Percentiles rank a stretch among this genome's conserved stretches.
These are phyloP conservation scores for Dichotomocladium elegans DNA, from an alignment of 371 early-diverging fungal species.

Conservation along the genomic window DNA sequence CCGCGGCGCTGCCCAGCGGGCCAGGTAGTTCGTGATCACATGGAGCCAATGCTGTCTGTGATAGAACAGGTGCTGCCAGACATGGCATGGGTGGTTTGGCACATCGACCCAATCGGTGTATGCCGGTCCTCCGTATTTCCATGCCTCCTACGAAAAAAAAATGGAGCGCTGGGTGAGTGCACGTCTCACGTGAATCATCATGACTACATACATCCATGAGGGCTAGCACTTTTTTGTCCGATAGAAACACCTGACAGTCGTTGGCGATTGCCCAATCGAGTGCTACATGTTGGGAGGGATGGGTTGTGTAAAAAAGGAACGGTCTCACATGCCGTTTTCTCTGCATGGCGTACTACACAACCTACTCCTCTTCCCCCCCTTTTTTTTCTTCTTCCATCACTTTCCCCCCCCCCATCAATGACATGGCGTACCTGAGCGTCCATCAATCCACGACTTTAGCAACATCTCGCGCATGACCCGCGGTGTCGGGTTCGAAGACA, in stretches of 20 bases:
- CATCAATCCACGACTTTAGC: slow-evolving; percentile 23
- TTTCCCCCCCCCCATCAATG: too few relatives aligned
- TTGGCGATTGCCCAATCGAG: slow-evolving; percentile 38
- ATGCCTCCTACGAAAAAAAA: slow-evolving; percentile 13
- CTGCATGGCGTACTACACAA: too few relatives aligned
- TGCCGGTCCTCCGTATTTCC: slow-evolving; percentile 24
- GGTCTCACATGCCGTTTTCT: too few relatives aligned
- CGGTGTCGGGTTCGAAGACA: slow-evolving; percentile 7
- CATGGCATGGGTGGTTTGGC: slow-evolving; percentile 23
- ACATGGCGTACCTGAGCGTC: slow-evolving; percentile 34
- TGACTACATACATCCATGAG: slow-evolving; percentile 26
- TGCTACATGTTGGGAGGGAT: slow-evolving; percentile 14
- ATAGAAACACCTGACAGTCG: slow-evolving; percentile 30
- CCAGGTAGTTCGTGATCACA: slow-evolving; percentile 18
- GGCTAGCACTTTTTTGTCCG: slow-evolving; percentile 22
- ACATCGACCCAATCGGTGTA: slow-evolving; percentile 28
- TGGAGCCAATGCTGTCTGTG: too few relatives aligned
- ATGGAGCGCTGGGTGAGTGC: neutral
- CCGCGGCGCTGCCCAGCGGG: slow-evolving; percentile 34
- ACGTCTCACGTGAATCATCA: neutral
- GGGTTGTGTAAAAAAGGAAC: too few relatives aligned
- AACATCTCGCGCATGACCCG: slow-evolving; percentile 28
- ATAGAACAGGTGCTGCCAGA: slow-evolving; percentile 21
- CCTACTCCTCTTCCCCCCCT: too few relatives aligned
- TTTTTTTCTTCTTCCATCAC: slow-evolving; percentile 4